Base-by-base conservation (phyloP, 345 rosid species). In the Linum usitatissimum region DNA sequence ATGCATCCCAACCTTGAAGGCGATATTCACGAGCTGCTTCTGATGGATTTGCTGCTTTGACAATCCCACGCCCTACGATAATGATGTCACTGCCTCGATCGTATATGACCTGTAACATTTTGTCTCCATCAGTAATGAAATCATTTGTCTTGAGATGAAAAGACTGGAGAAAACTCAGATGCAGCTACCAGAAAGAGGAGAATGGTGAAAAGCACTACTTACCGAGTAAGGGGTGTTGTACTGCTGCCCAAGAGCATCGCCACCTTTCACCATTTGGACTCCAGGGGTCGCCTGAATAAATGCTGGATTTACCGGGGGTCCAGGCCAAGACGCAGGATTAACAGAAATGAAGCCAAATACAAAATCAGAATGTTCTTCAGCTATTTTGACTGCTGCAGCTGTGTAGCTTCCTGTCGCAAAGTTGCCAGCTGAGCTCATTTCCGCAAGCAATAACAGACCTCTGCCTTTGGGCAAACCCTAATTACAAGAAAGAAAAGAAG, bases 391-490 rank as follows among this genome's bases (percentile, higher is more conserved):
- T 0, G 97, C 99, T 55, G 89, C 85, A 49, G 95, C 87, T 36
- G 99, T 93, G 80, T 93, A 93, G 57, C 87, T 97, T 72, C 96
- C 99, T 28, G 68, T 90, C 10, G 99, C 99, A 30, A 93, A 85
- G 82, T 87, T 93, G 21, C 97, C 99, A 18, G 92, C 97, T 45
- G 99, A 93, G 80, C 99, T 93, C 99, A 93, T 93, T 77, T 93
- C 99, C 58, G 99, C 99, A 19, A 93, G 86, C 68, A 93, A 78
- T 72, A 83, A 71, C 21, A 93, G 78, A 40, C 99, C 97, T 75
- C 82, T 87, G 53, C 99, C 97, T 23, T 84, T 81, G 63, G 92
- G 92, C 86, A 90, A 69, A 67, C 99, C 99, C 99, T 93, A 60
- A 30, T 53, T 23, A 68, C 40, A 70, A 55, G 15, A 6, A 31